Conservation (phyloP, 352 stramenopile species). For the Thraustotheca clavata region DNA sequence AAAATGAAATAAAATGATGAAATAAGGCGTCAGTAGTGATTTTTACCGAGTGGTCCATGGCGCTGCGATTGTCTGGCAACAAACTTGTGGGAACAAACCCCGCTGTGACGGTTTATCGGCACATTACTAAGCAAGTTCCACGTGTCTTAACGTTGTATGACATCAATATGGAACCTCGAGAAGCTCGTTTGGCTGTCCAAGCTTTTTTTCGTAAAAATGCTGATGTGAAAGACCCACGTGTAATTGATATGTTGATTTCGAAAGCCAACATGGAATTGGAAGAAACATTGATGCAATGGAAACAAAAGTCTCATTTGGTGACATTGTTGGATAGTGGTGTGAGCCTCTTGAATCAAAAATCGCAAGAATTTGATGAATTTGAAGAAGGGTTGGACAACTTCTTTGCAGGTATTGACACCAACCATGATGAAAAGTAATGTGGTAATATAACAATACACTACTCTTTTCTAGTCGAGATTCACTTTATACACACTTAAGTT, state of each 20-base stretch:
- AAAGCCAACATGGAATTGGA: conserved; percentile 98
- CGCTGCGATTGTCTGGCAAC: conserved; percentile 63
- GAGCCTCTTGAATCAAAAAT: conserved; percentile 37
- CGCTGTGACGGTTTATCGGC: conserved; percentile 80
- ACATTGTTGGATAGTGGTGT: conserved; percentile 61
- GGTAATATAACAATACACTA: background rate
- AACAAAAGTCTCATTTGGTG: conserved; percentile 94
- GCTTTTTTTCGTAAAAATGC: conserved; percentile 92
- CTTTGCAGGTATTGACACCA: conserved; percentile 57
- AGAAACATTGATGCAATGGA: conserved; percentile 96
- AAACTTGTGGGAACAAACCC: conserved; percentile 55
- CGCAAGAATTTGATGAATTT: conserved; percentile 28
- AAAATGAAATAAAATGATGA: background rate
- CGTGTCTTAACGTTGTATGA: conserved; percentile 97
- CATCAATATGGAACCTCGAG: conserved; percentile 89
- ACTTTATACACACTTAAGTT: conserved; percentile 12
- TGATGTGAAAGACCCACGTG: conserved; percentile 90
- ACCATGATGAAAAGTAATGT: conserved; percentile 52
- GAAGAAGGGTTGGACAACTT: conserved; percentile 75
- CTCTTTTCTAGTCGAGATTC: background rate
- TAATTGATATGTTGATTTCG: conserved; percentile 94
- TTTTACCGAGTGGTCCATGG: conserved; percentile 39
- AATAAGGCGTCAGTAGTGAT: background rate
- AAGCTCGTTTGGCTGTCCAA: conserved; percentile 86
- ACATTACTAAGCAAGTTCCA: conserved; percentile 89